phyloP scores from a whole-genome alignment of 1,284 basidiomycete genomes.

The Sanghuangporus baumii region DNA sequence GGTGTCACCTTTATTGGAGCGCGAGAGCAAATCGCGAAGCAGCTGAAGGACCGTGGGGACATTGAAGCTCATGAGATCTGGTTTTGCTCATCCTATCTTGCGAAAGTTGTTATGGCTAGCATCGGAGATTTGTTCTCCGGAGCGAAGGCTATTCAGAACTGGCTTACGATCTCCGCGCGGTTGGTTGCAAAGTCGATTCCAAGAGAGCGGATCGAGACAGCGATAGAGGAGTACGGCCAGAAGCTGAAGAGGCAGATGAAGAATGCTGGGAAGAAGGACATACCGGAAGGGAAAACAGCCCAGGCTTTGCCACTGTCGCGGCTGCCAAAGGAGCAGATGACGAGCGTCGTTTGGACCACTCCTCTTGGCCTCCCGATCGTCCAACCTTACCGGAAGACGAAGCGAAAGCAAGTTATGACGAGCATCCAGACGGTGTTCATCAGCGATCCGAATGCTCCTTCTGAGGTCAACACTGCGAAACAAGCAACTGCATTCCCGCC shows the following conservation, averaged over 20 bases:
- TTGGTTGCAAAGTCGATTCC: slow-evolving; percentile 89
- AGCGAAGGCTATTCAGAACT: slow-evolving; percentile 88
- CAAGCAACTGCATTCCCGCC: slow-evolving; percentile 98
- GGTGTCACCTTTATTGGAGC: slow-evolving; percentile 96
- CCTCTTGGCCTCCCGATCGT: slow-evolving; percentile 92
- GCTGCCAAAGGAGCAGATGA: slow-evolving; percentile 88
- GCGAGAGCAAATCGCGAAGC: slow-evolving; percentile 90
- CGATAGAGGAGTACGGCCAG: slow-evolving; percentile 29
- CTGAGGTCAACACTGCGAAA: slow-evolving; percentile 81
- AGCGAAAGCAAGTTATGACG: slow-evolving; percentile 82
- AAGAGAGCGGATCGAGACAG: slow-evolving; percentile 59
- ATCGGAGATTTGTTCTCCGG: slow-evolving; percentile 94
- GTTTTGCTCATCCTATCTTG: slow-evolving; percentile 77
- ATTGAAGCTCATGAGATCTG: slow-evolving; percentile 73
- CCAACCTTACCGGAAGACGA: slow-evolving; percentile 89
- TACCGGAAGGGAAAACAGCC: neutral
- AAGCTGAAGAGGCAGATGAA: slow-evolving; percentile 16
- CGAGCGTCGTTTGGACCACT: slow-evolving; percentile 94
- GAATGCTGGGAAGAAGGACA: slow-evolving; percentile 11
- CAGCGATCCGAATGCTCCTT: slow-evolving; percentile 77
- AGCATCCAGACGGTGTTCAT: slow-evolving; percentile 91
- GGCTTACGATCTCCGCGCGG: slow-evolving; percentile 81
- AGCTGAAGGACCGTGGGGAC: slow-evolving; percentile 76
- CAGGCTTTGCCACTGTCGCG: slow-evolving; percentile 29
- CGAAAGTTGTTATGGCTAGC: slow-evolving; percentile 68